Evolutionary conservation across 163 green algal genomes (phyloP), one percentile per base, ranked within the genome.

Genomic region (Coccomyxa subellipsoidea): DNA sequence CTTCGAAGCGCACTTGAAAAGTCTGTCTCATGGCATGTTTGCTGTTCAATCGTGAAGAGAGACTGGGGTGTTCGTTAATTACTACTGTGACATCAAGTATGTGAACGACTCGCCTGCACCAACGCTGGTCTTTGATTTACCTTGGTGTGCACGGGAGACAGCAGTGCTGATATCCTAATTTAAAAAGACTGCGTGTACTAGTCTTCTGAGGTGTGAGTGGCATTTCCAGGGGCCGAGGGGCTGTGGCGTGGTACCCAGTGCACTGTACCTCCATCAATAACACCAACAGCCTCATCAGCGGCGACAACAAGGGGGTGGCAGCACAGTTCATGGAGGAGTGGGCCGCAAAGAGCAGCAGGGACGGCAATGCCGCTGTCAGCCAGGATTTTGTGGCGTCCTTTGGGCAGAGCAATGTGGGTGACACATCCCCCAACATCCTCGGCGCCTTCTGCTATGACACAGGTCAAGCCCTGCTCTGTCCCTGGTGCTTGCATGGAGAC

Each of bases 211-310:
- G n/a, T n/a, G n/a, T n/a, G n/a, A n/a, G n/a, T 80, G 29, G 29
- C 10, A 29, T 78, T n/a, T 78, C 54, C 81, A 90, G 83, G 69
- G 83, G 87, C 76, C 25, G 82, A 2, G 91, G 88, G 4, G 76
- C 86, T 7, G 78, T 97, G 38, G 87, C 81, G 32, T 93, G 93
- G 93, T 96, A 93, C 75, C 87, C 93, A 0, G 94, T 97, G 40
- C 94, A 97, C 85, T 92, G 93, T 85, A 96, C 93, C 29, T 93
- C 87, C 54, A 92, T 97, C 86, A 96, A 96, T 89, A 96, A 96
- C 87, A 96, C 92, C 81, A 97, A 97, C 88, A 83, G 54, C 7
- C 88, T 97, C n/a, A 88, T 97, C 39, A 93, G 85, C 27, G 93
- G 91, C 1, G 94, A 97, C 87, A 97, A 97, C 90, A 97, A 97